Conservation (phyloP, 345 rosid genomes). For the Noccaea bulbosa region DNA sequence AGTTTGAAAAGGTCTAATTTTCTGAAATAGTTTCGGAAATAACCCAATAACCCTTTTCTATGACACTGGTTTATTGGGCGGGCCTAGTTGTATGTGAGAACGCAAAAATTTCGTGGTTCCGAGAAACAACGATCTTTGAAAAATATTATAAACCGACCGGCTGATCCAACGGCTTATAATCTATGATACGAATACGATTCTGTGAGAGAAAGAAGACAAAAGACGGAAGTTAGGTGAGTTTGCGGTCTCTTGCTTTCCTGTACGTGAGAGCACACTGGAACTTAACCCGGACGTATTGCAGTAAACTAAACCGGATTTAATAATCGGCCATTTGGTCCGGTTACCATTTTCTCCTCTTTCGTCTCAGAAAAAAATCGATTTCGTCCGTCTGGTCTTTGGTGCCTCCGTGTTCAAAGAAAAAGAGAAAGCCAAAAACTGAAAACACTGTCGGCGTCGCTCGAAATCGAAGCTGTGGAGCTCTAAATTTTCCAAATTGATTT, state of each 20-base stretch:
- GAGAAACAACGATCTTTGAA: conserved; percentile 2
- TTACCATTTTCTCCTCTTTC: conserved; percentile 28
- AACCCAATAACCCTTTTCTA: too few relatives aligned
- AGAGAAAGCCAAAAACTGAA: not conserved
- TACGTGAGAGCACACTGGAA: conserved; percentile 48
- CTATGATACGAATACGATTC: not conserved
- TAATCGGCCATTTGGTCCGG: conserved; percentile 70
- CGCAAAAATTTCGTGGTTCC: not conserved
- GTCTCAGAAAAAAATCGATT: conserved; percentile 18
- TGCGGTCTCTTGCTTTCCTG: not conserved
- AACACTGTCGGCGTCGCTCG: conserved; percentile 42
- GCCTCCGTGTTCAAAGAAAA: not conserved
- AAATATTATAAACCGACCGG: not conserved
- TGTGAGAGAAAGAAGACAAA: conserved; percentile 10
- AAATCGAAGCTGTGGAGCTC: conserved; percentile 46
- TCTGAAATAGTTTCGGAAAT: too few relatives aligned
- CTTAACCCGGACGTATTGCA: conserved; percentile 74
- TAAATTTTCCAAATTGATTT: conserved; percentile 18
- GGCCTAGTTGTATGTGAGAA: too few relatives aligned
- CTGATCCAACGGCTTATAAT: conserved; percentile 14
- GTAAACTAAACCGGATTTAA: conserved; percentile 59
- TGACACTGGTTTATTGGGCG: too few relatives aligned
- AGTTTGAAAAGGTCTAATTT: too few relatives aligned
- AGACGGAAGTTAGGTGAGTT: conserved; percentile 11
- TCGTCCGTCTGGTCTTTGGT: conserved; percentile 11